Conservation (phyloP, 495 filamentous ascomycete species). For the Penicillium longicatenatum region DNA sequence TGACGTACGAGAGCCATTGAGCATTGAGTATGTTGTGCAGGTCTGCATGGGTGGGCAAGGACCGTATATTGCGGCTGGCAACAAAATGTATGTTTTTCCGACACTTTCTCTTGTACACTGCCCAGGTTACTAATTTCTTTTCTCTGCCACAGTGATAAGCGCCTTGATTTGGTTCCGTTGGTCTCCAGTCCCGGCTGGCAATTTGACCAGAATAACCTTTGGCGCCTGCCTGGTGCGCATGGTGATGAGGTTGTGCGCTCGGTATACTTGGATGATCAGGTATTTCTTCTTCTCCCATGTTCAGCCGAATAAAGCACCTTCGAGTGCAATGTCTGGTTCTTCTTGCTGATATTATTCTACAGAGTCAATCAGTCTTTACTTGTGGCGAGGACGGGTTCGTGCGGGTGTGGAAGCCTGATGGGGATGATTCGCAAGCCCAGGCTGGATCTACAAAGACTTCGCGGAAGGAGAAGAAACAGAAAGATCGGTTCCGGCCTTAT, state of each 20-base stretch:
- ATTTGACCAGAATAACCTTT: conserved; percentile 59
- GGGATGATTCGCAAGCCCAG: conserved; percentile 18
- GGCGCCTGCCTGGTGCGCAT: conserved; percentile 75
- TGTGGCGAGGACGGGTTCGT: conserved; percentile 79
- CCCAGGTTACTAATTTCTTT: conserved; percentile 8
- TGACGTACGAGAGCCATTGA: conserved; percentile 69
- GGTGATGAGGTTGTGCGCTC: conserved; percentile 82
- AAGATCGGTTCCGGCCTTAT: conserved; percentile 47
- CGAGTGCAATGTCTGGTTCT: neutral
- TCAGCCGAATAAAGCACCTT: neutral
- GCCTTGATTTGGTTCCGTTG: conserved; percentile 68
- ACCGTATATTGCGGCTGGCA: conserved; percentile 45
- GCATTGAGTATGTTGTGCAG: conserved; percentile 83
- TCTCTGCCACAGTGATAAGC: conserved; percentile 53
- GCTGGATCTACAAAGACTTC: conserved; percentile 26
- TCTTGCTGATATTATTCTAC: neutral
- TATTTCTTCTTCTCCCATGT: conserved; percentile 26
- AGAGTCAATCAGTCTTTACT: conserved; percentile 72
- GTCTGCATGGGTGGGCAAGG: conserved; percentile 59
- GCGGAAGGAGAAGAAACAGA: conserved; percentile 44
- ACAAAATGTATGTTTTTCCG: conserved; percentile 40
- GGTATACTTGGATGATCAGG: conserved; percentile 70
- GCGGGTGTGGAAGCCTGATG: conserved; percentile 42
- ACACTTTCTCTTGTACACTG: neutral
- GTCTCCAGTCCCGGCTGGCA: conserved; percentile 59